Percentiles rank a stretch among this genome's conserved stretches.
Evolutionary conservation across 148 eudicot genomes (phyloP).

Genomic region (Persicaria tinctoria): DNA sequence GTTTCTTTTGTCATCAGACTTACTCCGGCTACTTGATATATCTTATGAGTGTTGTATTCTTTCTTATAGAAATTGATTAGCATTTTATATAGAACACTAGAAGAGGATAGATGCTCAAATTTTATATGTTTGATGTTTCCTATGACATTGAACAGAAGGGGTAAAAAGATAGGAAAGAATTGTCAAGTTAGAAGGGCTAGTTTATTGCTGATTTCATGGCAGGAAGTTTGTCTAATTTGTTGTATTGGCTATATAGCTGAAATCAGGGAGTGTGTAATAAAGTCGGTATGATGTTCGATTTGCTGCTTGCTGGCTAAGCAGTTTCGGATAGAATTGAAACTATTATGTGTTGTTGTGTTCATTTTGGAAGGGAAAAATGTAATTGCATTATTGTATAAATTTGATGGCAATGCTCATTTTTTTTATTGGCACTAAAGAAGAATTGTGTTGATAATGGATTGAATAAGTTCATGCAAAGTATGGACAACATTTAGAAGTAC

Average conservation of each 20-base stretch:
- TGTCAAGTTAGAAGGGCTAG: no score
- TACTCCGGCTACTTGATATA: no score
- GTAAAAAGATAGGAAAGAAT: no score
- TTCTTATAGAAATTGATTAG: no score
- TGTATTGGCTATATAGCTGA: not conserved
- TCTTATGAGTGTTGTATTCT: no score
- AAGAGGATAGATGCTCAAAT: no score
- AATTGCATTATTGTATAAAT: not conserved
- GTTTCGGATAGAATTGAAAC: not conserved
- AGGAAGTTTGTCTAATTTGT: not conserved
- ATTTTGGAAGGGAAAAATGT: not conserved
- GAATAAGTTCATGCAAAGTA: not conserved
- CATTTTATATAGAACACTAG: no score
- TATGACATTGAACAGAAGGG: no score
- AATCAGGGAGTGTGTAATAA: not conserved
- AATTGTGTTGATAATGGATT: not conserved
- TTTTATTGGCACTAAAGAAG: not conserved
- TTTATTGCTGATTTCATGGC: no score
- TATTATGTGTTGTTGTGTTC: not conserved
- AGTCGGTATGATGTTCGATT: not conserved
- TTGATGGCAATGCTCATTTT: not conserved
- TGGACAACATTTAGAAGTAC: not conserved
- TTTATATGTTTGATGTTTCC: no score
- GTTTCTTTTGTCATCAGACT: no score
- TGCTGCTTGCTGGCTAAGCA: not conserved